phyloP scores from a whole-genome alignment of 2,329 filamentous ascomycete genomes.

The Trichoderma endophyticum region DNA sequence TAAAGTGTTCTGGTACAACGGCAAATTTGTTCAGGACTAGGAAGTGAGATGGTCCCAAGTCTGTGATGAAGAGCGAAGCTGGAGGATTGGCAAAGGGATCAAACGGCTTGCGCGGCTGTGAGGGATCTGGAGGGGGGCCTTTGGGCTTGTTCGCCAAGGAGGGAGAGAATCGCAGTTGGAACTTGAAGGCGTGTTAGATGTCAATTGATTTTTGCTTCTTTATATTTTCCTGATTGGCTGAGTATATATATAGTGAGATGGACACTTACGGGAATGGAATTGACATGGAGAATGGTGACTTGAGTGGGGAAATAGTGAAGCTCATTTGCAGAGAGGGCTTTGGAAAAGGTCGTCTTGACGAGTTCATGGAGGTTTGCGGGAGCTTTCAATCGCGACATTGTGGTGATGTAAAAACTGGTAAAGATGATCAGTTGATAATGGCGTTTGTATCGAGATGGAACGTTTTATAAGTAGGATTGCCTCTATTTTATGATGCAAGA shows the following conservation, averaged over 20 bases:
- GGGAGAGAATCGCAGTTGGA: conserved; percentile 70
- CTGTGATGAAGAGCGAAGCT: conserved; percentile 49
- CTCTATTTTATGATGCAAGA: neutral
- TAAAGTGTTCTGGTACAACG: conserved; percentile 67
- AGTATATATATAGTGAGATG: neutral
- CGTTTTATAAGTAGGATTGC: neutral
- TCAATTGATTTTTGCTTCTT: neutral
- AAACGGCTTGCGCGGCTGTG: conserved; percentile 39
- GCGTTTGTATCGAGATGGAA: neutral
- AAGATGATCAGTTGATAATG: neutral
- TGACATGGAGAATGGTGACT: conserved; percentile 45
- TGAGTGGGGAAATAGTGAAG: conserved; percentile 54
- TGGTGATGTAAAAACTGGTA: neutral
- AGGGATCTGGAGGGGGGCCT: conserved; percentile 35
- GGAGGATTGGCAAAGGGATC: conserved; percentile 65
- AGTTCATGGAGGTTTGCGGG: conserved; percentile 50
- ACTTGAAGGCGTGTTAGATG: conserved; percentile 41
- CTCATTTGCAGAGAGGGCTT: conserved; percentile 47
- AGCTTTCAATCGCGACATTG: conserved; percentile 39
- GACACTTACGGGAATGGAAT: conserved; percentile 41
- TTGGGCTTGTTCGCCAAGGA: conserved; percentile 66
- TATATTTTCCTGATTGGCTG: neutral
- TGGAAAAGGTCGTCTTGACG: conserved; percentile 48
- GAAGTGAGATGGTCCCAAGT: conserved; percentile 53
- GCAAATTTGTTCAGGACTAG: conserved; percentile 75